These are phyloP conservation scores for Coleophoma cylindrospora DNA, from an alignment of 2,329 filamentous ascomycete genomes.

Conservation along the genomic window DNA sequence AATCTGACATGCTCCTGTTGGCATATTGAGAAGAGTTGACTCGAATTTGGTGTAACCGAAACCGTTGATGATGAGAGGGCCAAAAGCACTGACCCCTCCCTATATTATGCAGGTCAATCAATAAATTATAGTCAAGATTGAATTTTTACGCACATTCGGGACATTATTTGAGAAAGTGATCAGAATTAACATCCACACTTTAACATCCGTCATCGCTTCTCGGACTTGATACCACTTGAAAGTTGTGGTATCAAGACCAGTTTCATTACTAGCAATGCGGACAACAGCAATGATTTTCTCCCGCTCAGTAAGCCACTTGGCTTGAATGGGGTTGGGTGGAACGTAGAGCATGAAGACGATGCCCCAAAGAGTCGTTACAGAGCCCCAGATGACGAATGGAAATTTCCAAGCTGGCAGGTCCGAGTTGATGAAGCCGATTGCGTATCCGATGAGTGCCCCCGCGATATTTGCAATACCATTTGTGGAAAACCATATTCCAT, in stretches of 20 bases:
- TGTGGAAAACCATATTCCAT: slow-evolving; percentile 14
- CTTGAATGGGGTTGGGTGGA: slow-evolving; percentile 30
- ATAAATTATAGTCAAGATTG: slow-evolving; percentile 8
- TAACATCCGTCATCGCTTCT: slow-evolving; percentile 49
- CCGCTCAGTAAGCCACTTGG: slow-evolving; percentile 32
- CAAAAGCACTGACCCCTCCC: slow-evolving; percentile 13
- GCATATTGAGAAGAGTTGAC: slow-evolving; percentile 3
- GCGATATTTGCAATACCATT: slow-evolving; percentile 1
- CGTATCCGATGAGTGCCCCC: slow-evolving; percentile 1
- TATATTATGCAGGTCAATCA: slow-evolving; percentile 24
- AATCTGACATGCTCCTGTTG: not conserved
- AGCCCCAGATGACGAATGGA: slow-evolving; percentile 23
- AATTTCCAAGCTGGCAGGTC: slow-evolving; percentile 1
- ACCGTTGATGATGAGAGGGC: slow-evolving; percentile 21
- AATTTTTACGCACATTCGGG: slow-evolving; percentile 39
- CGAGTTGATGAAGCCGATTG: slow-evolving; percentile 29
- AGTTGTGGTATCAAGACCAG: slow-evolving; percentile 21
- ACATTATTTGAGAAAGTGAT: slow-evolving; percentile 39
- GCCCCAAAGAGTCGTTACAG: slow-evolving; percentile 34
- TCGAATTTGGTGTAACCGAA: slow-evolving; percentile 21
- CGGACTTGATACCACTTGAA: slow-evolving; percentile 44
- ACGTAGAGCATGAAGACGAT: slow-evolving; percentile 32
- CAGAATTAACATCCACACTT: slow-evolving; percentile 51
- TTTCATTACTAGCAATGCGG: slow-evolving; percentile 31
- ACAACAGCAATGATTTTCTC: slow-evolving; percentile 34